Conservation (phyloP, 768 basidiomycete species). For the Cantharellus cinnabarinus region DNA sequence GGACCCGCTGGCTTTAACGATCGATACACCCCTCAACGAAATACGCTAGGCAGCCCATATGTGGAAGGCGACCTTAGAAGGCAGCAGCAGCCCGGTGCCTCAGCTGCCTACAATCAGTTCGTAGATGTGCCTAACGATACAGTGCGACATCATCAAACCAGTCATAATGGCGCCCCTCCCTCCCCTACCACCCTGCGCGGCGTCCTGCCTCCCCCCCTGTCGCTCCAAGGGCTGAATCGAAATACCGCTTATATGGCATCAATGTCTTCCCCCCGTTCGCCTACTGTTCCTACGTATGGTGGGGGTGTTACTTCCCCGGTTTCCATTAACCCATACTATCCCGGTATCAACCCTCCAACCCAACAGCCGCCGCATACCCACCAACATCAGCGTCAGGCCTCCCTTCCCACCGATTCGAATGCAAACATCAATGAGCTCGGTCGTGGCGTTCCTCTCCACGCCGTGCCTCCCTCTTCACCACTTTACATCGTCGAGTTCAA, state of each 20-base stretch:
- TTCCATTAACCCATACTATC: too few species aligned
- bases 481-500: constrained; percentile 97
- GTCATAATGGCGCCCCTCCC: neutral
- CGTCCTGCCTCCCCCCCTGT: neutral
- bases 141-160: too few species aligned
- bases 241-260: neutral
- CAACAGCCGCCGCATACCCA: too few species aligned
- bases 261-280: neutral
- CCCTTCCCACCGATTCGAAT: neutral
- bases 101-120: neutral
- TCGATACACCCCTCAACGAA: neutral
- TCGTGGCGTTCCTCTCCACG: constrained; percentile 68
- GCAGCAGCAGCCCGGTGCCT: neutral
- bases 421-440: constrained; percentile 41
- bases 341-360: too few species aligned
- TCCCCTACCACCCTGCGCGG: neutral
- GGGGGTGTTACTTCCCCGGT: neutral
- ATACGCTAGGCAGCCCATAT: too few species aligned
- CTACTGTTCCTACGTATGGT: neutral
- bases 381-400: neutral
- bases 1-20: neutral
- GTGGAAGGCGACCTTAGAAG: too few species aligned
- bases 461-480: constrained; percentile 69
- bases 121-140: neutral
- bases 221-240: neutral